Conservation (phyloP, 2,329 filamentous ascomycete species). For the Fusarium sp. region DNA sequence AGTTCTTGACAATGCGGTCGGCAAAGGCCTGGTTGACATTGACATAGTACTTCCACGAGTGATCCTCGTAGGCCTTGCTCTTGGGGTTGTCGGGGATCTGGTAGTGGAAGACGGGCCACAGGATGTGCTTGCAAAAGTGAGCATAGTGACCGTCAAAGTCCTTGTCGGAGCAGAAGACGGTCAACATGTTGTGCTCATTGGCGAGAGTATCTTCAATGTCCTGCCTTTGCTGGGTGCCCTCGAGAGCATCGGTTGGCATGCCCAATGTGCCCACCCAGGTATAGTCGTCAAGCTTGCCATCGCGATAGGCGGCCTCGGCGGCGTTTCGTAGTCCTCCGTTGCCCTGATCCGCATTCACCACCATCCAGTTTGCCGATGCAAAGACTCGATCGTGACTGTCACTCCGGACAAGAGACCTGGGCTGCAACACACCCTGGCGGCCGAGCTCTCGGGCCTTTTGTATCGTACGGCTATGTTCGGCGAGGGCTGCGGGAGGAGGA, state of each 20-base stretch:
- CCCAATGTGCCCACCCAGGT: constrained; percentile 94
- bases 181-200: constrained; percentile 83
- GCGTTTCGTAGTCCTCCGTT: constrained; percentile 94
- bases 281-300: constrained; percentile 76
- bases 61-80: constrained; percentile 97
- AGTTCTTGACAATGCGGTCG: constrained; percentile 88
- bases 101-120: constrained; percentile 98
- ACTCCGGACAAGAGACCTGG: constrained; percentile 62
- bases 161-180: constrained; percentile 88
- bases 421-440: constrained; percentile 68
- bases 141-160: constrained; percentile 95
- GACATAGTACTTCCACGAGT: constrained; percentile 95
- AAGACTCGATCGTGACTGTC: constrained; percentile 77
- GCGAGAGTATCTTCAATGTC: constrained; percentile 86
- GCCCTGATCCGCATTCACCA: constrained; percentile 88
- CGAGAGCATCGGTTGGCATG: constrained; percentile 90
- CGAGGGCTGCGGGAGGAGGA: constrained; percentile 79
- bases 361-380: constrained; percentile 81
- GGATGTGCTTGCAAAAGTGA: constrained; percentile 96
- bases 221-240: constrained; percentile 77
- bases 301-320: constrained; percentile 78
- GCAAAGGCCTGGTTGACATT: constrained; percentile 94
- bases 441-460: constrained; percentile 69
- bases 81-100: constrained; percentile 98
- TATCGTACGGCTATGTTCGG: constrained; percentile 71